phyloP scores from a whole-genome alignment of 2,329 filamentous ascomycete genomes.

The Polytolypa hystricis region DNA sequence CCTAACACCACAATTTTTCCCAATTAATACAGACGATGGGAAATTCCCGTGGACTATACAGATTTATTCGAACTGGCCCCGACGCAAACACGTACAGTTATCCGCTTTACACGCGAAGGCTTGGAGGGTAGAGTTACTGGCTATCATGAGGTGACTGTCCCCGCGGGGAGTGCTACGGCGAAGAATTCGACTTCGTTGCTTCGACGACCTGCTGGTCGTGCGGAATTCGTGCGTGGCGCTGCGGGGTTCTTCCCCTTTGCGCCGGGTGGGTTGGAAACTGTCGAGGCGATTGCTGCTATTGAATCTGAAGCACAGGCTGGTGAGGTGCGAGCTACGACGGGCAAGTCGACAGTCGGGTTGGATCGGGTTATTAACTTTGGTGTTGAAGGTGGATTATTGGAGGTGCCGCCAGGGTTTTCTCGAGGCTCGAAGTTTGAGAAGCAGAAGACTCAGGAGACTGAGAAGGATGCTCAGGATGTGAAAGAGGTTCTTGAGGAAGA shows the following conservation, averaged over 20 bases:
- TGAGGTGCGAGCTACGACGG: conserved; percentile 31
- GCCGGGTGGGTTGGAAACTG: conserved; percentile 75
- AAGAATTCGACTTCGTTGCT: conserved; percentile 89
- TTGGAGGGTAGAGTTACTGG: conserved; percentile 86
- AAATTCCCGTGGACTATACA: conserved; percentile 66
- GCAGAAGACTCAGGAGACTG: conserved; percentile 48
- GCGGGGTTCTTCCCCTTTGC: conserved; percentile 92
- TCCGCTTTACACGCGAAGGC: conserved; percentile 80
- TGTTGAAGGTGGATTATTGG: conserved; percentile 63
- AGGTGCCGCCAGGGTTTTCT: conserved; percentile 69
- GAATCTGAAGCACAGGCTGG: conserved; percentile 60
- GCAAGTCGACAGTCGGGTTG: conserved; percentile 41
- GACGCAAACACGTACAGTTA: conserved; percentile 89
- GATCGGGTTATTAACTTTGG: conserved; percentile 78
- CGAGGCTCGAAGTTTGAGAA: conserved; percentile 64
- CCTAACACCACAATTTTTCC: not conserved
- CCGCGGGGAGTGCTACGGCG: conserved; percentile 76
- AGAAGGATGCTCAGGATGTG: conserved; percentile 58
- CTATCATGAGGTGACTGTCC: conserved; percentile 87
- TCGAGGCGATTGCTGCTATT: conserved; percentile 72
- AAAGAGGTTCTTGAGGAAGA: conserved; percentile 19
- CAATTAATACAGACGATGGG: conserved; percentile 52
- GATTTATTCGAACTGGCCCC: conserved; percentile 78
- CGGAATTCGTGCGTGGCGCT: conserved; percentile 84
- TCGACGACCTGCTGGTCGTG: conserved; percentile 72